phyloP scores from a whole-genome alignment of 1,284 basidiomycete species.

The Apiotrichum porosum region DNA sequence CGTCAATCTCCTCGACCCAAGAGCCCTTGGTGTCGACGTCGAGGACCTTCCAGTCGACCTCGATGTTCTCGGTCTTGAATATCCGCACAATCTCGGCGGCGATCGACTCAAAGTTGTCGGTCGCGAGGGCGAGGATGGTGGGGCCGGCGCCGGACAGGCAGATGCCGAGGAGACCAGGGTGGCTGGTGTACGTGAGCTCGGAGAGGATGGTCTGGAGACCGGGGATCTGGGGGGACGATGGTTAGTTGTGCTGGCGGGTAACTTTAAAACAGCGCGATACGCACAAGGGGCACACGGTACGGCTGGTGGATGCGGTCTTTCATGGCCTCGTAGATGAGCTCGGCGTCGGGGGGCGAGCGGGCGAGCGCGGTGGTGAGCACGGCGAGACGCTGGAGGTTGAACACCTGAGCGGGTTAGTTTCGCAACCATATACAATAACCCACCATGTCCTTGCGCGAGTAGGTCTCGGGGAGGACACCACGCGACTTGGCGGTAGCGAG shows the following conservation, averaged over 20 bases:
- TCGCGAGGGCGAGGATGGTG: constrained; percentile 95
- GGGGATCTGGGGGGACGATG: constrained; percentile 76
- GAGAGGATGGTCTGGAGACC: constrained; percentile 87
- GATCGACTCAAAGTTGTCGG: constrained; percentile 72
- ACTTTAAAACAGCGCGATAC: no score
- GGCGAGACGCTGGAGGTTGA: constrained; percentile 94
- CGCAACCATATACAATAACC: constrained; percentile 33
- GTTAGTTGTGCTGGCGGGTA: not conserved
- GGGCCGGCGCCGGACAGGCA: constrained; percentile 97
- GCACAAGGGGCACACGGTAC: constrained; percentile 75
- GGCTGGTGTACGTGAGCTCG: constrained; percentile 76
- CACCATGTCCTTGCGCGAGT: constrained; percentile 87
- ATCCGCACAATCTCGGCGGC: constrained; percentile 72
- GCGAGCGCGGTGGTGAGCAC: constrained; percentile 95
- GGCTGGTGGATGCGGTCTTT: constrained; percentile 98
- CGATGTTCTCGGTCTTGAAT: constrained; percentile 65
- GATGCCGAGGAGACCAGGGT: constrained; percentile 91
- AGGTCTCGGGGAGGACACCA: constrained; percentile 74
- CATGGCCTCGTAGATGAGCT: constrained; percentile 98
- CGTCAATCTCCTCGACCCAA: constrained; percentile 37
- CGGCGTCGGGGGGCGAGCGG: constrained; percentile 82
- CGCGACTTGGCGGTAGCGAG: constrained; percentile 92
- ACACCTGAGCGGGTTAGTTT: constrained; percentile 60
- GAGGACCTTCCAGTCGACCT: constrained; percentile 57
- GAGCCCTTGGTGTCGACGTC: constrained; percentile 49